Evolutionary conservation across 2,329 filamentous ascomycete genomes (phyloP).

Genomic region (Fusarium transvaalense): DNA sequence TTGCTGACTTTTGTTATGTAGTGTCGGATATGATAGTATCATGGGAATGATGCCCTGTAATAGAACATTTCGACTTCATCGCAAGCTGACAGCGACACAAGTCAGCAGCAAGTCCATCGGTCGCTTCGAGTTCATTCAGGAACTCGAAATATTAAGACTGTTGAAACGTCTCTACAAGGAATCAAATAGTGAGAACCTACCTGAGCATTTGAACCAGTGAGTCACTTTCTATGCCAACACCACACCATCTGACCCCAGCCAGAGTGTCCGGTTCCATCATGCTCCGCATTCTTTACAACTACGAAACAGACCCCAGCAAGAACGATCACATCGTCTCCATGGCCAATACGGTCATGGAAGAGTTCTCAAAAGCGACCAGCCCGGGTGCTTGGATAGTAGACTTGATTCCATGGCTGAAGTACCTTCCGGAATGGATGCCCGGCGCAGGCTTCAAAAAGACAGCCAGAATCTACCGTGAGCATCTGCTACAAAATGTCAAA

Average conservation of each 20-base stretch:
- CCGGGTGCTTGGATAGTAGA: slow-evolving; percentile 23
- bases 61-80: slow-evolving; percentile 11
- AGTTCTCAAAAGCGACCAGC: slow-evolving; percentile 17
- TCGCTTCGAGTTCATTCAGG: slow-evolving; percentile 12
- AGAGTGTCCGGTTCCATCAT: slow-evolving; percentile 23
- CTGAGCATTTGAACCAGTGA: slow-evolving; percentile 16
- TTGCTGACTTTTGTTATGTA: not conserved
- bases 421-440: slow-evolving; percentile 15
- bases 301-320: not conserved
- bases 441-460: slow-evolving; percentile 9
- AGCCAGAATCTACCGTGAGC: not conserved
- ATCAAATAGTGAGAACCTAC: not conserved
- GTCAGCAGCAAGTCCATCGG: slow-evolving; percentile 21
- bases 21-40: slow-evolving; percentile 10
- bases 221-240: fast-evolving
- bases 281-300: slow-evolving; percentile 24
- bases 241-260: not conserved
- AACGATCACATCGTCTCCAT: slow-evolving; percentile 15
- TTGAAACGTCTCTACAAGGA: not conserved
- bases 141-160: not conserved
- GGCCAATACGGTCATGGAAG: slow-evolving; percentile 21
- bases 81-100: slow-evolving; percentile 26
- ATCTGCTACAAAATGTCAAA: slow-evolving; percentile 1
- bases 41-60: slow-evolving; percentile 32
- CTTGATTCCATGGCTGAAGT: slow-evolving; percentile 6